A percentile compares a stretch with the other conserved stretches of the same genome.
These are phyloP conservation scores for Trichoderma breve DNA, from an alignment of 2,329 filamentous ascomycete genomes.

Conservation along the genomic window DNA sequence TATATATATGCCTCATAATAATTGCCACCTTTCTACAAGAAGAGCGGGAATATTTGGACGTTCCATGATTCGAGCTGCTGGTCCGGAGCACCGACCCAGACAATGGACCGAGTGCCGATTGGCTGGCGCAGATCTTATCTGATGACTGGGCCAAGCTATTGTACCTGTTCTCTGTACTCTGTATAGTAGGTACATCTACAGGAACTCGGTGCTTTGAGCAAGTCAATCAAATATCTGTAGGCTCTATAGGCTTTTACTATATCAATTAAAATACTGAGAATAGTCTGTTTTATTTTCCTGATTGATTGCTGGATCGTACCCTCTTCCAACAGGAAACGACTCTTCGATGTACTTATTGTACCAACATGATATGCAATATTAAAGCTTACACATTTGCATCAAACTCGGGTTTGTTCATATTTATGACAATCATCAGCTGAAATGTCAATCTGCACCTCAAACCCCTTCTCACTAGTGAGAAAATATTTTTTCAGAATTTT, in stretches of 20 bases:
- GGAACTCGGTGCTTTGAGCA: background rate
- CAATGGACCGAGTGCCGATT: conserved; percentile 2
- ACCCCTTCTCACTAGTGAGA: background rate
- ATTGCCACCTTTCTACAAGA: background rate
- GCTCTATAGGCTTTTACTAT: too few relatives aligned
- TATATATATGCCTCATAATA: background rate
- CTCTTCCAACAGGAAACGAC: too few relatives aligned
- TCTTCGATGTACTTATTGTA: too few relatives aligned
- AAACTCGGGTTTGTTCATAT: too few relatives aligned
- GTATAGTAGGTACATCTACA: too few relatives aligned
- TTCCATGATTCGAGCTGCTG: background rate
- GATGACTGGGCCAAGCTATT: background rate
- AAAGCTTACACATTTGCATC: too few relatives aligned
- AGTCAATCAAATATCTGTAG: background rate
- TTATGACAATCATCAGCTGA: background rate
- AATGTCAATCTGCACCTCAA: background rate
- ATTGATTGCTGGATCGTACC: too few relatives aligned
- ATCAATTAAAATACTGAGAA: too few relatives aligned
- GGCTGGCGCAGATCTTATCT: conserved; percentile 2
- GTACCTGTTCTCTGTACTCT: background rate
- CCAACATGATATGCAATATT: too few relatives aligned
- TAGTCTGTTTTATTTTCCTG: too few relatives aligned
- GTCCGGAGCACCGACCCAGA: background rate
- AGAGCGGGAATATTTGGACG: background rate
- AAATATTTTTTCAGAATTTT: background rate